phyloP scores from a whole-genome alignment of 1,284 basidiomycete genomes.

The Anthracocystis walkeri region DNA sequence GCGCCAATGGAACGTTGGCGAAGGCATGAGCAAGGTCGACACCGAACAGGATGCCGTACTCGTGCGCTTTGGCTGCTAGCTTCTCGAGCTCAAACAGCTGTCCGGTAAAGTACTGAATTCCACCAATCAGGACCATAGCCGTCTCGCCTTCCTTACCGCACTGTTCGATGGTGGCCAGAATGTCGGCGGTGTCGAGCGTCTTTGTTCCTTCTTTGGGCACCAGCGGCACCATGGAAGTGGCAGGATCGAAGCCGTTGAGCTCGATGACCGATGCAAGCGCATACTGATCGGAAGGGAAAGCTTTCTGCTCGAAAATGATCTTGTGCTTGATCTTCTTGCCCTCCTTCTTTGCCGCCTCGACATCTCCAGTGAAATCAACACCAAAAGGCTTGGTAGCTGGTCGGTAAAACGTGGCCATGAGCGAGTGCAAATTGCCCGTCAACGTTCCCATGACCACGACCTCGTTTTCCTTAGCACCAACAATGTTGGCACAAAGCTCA shows the following conservation, averaged over 20 bases:
- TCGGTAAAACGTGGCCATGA: conserved; percentile 93
- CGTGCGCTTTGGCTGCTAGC: conserved; percentile 81
- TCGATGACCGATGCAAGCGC: conserved; percentile 89
- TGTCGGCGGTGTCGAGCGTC: conserved; percentile 89
- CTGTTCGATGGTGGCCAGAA: conserved; percentile 78
- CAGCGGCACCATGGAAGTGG: conserved; percentile 81
- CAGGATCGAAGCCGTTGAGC: conserved; percentile 82
- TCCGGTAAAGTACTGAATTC: conserved; percentile 92
- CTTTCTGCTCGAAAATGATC: conserved; percentile 92
- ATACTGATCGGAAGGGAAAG: conserved; percentile 97
- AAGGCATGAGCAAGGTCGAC: conserved; percentile 96
- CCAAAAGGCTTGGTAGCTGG: conserved; percentile 74
- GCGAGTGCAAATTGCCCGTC: conserved; percentile 92
- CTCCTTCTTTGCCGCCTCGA: conserved; percentile 28
- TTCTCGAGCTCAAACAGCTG: conserved; percentile 88
- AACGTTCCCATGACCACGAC: conserved; percentile 93
- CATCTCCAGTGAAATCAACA: conserved; percentile 36
- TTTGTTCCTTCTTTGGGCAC: conserved; percentile 84
- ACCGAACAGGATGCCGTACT: conserved; percentile 87
- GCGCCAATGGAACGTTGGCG: conserved; percentile 87
- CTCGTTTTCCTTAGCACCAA: conserved; percentile 88
- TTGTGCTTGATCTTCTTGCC: conserved; percentile 75
- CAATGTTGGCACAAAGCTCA: conserved; percentile 82
- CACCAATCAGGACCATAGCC: conserved; percentile 62
- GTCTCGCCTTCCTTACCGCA: conserved; percentile 60